Evolutionary conservation across 176 grass and related monocot genomes (phyloP).

Genomic region (Canna indica): DNA sequence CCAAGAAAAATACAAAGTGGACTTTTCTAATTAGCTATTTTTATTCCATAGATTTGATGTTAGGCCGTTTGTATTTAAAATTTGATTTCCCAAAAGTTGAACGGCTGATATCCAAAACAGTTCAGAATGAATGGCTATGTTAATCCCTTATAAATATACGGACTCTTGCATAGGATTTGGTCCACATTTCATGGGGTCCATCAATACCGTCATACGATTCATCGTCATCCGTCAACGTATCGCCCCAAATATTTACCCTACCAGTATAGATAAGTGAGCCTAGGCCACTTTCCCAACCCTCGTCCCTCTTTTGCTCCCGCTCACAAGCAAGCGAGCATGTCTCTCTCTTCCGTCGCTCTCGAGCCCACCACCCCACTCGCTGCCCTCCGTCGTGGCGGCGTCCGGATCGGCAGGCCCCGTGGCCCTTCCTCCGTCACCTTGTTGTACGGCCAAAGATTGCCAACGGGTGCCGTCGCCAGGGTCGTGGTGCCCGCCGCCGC

Average conservation of each 20-base stretch:
- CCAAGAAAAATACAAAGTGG: no score
- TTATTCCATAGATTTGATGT: no score
- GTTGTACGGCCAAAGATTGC: background rate
- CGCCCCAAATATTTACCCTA: background rate
- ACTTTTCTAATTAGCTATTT: no score
- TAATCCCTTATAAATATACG: no score
- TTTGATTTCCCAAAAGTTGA: no score
- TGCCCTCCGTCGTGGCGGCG: background rate
- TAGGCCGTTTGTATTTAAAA: no score
- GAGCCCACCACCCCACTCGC: background rate
- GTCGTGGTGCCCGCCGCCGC: conserved; percentile 13
- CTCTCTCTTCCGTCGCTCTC: background rate
- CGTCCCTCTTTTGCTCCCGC: background rate
- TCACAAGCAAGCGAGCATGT: background rate
- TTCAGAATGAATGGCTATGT: no score
- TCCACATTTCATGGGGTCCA: no score
- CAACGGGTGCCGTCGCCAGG: background rate
- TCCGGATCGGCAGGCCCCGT: background rate
- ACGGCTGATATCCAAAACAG: no score
- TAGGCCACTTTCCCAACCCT: background rate
- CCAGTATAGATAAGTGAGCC: background rate
- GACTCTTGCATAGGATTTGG: no score
- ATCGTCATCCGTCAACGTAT: no score
- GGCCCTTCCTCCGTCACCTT: conserved; percentile 5
- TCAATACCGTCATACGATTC: no score